Percentiles rank a stretch among this genome's conserved stretches.
These are phyloP conservation scores for Allomyces arbusculus DNA, from an alignment of 192 early-diverging fungal species.

Conservation along the genomic window DNA sequence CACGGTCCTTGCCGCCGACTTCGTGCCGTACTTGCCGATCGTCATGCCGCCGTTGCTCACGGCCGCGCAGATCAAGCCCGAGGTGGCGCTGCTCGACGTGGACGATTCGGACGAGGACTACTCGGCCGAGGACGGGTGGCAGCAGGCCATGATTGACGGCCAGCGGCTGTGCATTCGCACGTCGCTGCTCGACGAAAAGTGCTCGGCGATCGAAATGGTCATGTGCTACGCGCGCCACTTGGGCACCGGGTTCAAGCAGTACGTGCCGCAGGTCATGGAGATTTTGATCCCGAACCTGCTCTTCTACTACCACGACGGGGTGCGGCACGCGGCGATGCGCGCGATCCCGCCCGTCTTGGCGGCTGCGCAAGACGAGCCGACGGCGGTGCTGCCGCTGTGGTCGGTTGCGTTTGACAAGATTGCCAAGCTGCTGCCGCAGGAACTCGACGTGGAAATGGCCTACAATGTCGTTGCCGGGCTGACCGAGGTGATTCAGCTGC, in stretches of 20 bases:
- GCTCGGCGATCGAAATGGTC: constrained; percentile 94
- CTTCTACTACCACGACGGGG: constrained; percentile 97
- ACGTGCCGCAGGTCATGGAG: constrained; percentile 61
- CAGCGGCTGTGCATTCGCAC: constrained; percentile 93
- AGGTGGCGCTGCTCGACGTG: constrained; percentile 68
- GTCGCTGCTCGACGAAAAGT: constrained; percentile 89
- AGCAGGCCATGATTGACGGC: constrained; percentile 78
- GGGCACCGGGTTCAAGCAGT: constrained; percentile 68
- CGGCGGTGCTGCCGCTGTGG: not conserved
- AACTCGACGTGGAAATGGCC: not conserved
- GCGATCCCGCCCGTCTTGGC: constrained; percentile 62
- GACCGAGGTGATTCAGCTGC: not conserved
- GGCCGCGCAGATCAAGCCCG: constrained; percentile 75
- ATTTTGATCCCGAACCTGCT: constrained; percentile 74
- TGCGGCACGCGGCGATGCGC: constrained; percentile 66
- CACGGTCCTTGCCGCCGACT: constrained; percentile 81
- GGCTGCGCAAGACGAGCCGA: constrained; percentile 19
- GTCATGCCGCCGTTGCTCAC: constrained; percentile 82
- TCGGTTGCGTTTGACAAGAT: not conserved
- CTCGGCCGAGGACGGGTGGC: constrained; percentile 94
- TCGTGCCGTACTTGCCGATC: constrained; percentile 74
- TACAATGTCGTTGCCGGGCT: not conserved
- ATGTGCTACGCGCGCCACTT: constrained; percentile 83
- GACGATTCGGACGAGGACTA: constrained; percentile 69
- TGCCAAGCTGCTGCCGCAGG: not conserved